phyloP scores from a whole-genome alignment of 2,329 filamentous ascomycete species.

The Pestalotiopsis sp. region DNA sequence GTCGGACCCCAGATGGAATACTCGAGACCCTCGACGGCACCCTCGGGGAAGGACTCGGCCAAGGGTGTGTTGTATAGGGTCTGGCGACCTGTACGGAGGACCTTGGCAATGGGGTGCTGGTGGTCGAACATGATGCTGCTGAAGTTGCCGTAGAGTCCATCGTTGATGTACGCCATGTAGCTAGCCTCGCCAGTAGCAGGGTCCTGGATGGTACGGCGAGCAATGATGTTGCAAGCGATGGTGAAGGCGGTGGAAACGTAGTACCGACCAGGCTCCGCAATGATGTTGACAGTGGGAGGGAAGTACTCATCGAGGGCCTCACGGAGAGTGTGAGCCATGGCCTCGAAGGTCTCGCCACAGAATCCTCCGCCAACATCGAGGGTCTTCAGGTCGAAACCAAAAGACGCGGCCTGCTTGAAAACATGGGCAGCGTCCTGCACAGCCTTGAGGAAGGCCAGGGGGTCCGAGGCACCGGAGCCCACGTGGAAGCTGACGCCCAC shows the following conservation, averaged over 20 bases:
- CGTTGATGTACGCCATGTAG: conserved; percentile 98
- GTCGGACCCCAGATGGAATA: conserved; percentile 99
- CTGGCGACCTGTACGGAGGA: conserved; percentile 66
- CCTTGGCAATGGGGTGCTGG: conserved; percentile 83
- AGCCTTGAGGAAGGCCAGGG: conserved; percentile 86
- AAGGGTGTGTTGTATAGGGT: conserved; percentile 59
- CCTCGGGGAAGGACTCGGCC: conserved; percentile 46
- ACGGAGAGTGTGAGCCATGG: conserved; percentile 81
- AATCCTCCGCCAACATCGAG: conserved; percentile 96
- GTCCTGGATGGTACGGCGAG: conserved; percentile 83
- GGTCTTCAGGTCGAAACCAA: conserved; percentile 82
- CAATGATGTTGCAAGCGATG: conserved; percentile 93
- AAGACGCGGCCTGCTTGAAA: conserved; percentile 78
- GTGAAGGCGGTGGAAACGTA: conserved; percentile 94
- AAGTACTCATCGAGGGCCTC: conserved; percentile 86
- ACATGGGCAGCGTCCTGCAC: conserved; percentile 86
- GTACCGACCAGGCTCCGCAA: conserved; percentile 95
- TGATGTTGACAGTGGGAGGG: conserved; percentile 78
- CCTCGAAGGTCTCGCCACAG: conserved; percentile 85
- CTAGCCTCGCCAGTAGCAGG: conserved; percentile 65
- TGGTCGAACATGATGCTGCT: conserved; percentile 99
- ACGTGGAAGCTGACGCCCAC: conserved; percentile 98
- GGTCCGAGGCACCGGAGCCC: conserved; percentile 92
- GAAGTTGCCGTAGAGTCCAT: conserved; percentile 97
- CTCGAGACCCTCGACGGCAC: conserved; percentile 58